Conservation (phyloP, 331 rosid species). For the Pyracantha coccinea region DNA sequence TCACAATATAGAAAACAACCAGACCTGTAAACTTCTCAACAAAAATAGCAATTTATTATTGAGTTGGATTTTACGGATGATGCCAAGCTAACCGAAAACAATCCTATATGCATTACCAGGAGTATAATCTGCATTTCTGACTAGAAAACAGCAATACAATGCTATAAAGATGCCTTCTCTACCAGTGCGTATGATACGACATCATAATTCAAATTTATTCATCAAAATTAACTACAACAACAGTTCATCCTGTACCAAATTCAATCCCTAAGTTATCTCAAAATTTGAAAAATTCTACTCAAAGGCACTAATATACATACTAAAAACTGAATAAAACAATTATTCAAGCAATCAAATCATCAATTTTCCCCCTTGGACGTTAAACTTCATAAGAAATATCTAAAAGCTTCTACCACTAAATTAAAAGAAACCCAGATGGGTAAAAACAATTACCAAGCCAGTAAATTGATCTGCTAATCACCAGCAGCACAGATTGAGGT, state of each 20-base stretch:
- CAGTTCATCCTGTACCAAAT: background rate
- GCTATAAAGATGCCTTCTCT: background rate
- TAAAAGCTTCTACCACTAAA: constrained; percentile 1
- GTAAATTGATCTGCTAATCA: background rate
- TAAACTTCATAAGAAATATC: constrained; percentile 9
- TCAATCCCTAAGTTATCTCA: background rate
- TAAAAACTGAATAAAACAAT: background rate
- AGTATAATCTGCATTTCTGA: background rate
- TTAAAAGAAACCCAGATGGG: constrained; percentile 17
- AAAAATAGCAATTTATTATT: too few species aligned
- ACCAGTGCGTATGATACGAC: background rate
- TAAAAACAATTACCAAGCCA: background rate
- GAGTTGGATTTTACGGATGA: background rate
- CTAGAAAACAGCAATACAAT: background rate
- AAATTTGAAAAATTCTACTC: background rate
- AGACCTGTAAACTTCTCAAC: background rate
- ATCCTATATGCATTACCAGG: background rate
- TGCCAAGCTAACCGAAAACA: background rate
- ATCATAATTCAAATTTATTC: background rate
- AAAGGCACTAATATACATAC: background rate
- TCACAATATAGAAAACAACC: background rate
- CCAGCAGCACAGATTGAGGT: constrained; percentile 1
- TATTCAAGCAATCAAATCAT: background rate
- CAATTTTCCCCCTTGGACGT: constrained; percentile 9
- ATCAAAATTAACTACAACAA: background rate